A percentile compares a stretch with the other conserved stretches of the same genome.
Conservation (phyloP, 257 asterid genomes). For the Phtheirospermum japonicum region DNA sequence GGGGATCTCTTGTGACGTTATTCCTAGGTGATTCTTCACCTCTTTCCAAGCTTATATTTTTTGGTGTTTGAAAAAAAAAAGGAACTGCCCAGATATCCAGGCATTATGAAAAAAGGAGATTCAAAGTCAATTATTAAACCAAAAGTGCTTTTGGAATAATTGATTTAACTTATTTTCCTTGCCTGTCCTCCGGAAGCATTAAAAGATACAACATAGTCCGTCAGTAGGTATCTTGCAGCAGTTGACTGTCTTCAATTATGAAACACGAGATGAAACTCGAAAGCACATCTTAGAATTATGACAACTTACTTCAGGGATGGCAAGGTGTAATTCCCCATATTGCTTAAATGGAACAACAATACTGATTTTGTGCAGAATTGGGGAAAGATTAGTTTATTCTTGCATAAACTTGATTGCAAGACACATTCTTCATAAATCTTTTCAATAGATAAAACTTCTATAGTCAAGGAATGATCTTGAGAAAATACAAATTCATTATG, state of each 20-base stretch:
- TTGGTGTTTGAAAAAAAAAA: background rate
- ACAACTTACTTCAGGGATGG: constrained; percentile 3
- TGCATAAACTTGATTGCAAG: background rate
- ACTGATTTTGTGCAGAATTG: background rate
- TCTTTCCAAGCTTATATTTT: background rate
- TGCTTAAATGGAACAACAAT: background rate
- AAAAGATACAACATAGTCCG: constrained; percentile 13
- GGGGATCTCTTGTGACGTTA: background rate
- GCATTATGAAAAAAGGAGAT: constrained; percentile 7
- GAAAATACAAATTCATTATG: background rate
- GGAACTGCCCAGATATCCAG: constrained; percentile 2
- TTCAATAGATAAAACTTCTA: constrained; percentile 9
- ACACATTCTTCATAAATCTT: constrained; percentile 5
- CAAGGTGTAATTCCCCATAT: background rate
- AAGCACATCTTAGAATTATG: background rate
- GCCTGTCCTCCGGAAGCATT: background rate
- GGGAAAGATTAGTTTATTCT: constrained; percentile 7
- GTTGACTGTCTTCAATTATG: constrained; percentile 2
- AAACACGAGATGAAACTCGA: background rate
- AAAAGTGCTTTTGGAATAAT: background rate
- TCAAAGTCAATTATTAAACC: background rate
- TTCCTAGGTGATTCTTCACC: constrained; percentile 12
- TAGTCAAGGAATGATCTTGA: background rate
- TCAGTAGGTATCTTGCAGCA: constrained; percentile 10
- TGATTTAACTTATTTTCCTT: background rate